Evolutionary conservation across 2,329 filamentous ascomycete genomes (phyloP), one percentile per base, ranked within the genome.

Genomic region (Neonectria sp.): DNA sequence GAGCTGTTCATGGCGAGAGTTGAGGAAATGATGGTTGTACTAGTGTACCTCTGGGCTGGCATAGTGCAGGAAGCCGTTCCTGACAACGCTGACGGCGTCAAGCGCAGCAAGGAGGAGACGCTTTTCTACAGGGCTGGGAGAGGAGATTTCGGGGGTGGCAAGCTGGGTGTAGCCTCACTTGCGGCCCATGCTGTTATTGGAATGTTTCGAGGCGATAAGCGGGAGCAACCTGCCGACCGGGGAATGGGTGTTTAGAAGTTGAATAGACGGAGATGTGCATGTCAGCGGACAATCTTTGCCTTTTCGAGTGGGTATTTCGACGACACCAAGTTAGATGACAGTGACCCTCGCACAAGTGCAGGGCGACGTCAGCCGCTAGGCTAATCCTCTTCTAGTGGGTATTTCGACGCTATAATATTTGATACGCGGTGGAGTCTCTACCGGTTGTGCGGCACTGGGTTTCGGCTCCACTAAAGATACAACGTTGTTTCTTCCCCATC

Each of bases 371-470:
- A 17, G 17, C 15, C 25, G 6, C 37, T 40, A 7, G 15, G 24
- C 63, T 57, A 65, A 56, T 29, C 63, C 52, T 37, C 43, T 65
- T 45, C 15, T 52, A 57, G 46, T 58, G 21, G 55, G 45, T 35
- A 52, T 51, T 45, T 56, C 33, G 63, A 56, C 51, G 51, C 51
- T 56, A 53, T 15, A 17, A 29, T n/a, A 21, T 21, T 21, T 8
- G 4, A 17, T 11, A 5, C 21, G 27, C 13, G 25, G 48, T 11
- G 29, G 51, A 33, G 17, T 11, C 35, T 6, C 15, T 12, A 8
- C 40, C 48, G 51, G 62, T 43, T 25, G 55, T 43, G 55, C 62
- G 62, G 62, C 62, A 65, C 33, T 11, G 21, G n/a, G 12, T 31
- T 7, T 46, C 57, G 45, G 25, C n/a, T 24, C 33, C 15, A 40